phyloP scores from a whole-genome alignment of 1,284 basidiomycete species.

The Tausonia pullulans region DNA sequence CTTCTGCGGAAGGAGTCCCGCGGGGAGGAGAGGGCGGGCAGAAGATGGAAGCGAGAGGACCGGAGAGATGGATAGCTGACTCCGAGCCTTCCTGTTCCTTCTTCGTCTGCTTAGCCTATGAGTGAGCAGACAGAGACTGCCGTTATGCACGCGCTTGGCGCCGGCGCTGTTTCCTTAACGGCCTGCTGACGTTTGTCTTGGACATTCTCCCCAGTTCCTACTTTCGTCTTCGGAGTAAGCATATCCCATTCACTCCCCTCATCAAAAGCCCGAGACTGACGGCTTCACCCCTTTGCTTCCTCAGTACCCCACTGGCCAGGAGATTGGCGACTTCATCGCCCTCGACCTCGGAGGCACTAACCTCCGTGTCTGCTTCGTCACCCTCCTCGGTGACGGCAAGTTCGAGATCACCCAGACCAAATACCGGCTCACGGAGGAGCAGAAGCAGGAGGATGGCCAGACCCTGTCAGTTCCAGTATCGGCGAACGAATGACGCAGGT shows the following conservation, averaged over 20 bases:
- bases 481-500: too few species aligned
- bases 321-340: constrained; percentile 82
- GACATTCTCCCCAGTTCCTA: constrained; percentile 62
- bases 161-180: neutral
- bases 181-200: constrained; percentile 17
- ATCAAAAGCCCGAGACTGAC: neutral
- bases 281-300: neutral
- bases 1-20: neutral
- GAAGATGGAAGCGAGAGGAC: neutral
- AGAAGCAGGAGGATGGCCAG: constrained; percentile 95
- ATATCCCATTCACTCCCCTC: neutral
- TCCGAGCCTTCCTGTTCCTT: neutral
- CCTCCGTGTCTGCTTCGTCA: constrained; percentile 92
- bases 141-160: too few species aligned
- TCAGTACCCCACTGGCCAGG: constrained; percentile 76
- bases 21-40: neutral
- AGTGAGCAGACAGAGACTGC: too few species aligned
- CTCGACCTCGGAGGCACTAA: constrained; percentile 96
- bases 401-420: constrained; percentile 98
- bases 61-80: neutral
- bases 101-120: neutral
- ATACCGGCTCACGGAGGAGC: constrained; percentile 92
- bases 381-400: constrained; percentile 79
- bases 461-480: constrained; percentile 41
- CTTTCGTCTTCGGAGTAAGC: constrained; percentile 74